Percentiles rank a stretch among this genome's conserved stretches.
These are phyloP conservation scores for Rhizopogon vesiculosus DNA, from an alignment of 768 basidiomycete genomes.

Conservation along the genomic window DNA sequence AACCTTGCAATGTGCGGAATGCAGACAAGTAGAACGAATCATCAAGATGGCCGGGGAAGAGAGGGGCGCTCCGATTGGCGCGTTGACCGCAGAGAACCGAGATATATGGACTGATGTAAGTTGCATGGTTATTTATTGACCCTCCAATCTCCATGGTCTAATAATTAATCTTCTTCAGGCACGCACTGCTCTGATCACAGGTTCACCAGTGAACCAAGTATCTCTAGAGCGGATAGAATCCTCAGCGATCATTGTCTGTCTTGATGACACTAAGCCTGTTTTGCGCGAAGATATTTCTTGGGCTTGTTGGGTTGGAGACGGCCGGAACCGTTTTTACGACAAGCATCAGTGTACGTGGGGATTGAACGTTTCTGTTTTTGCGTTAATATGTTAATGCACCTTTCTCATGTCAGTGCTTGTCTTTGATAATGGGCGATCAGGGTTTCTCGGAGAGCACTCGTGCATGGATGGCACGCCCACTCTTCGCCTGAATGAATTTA, in stretches of 20 bases:
- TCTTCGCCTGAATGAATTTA: slow-evolving; percentile 91
- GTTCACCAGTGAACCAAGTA: slow-evolving; percentile 59
- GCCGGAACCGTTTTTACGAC: slow-evolving; percentile 90
- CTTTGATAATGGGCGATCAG: slow-evolving; percentile 91
- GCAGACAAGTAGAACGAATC: slow-evolving; percentile 64
- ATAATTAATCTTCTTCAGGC: slow-evolving; percentile 30
- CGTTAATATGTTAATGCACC: slow-evolving; percentile 1
- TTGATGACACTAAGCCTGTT: slow-evolving; percentile 80
- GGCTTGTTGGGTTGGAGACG: slow-evolving; percentile 86
- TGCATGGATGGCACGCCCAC: slow-evolving; percentile 96
- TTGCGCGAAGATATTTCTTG: slow-evolving; percentile 81
- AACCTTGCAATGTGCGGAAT: background rate
- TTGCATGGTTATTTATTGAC: slow-evolving; percentile 30
- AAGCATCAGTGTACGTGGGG: slow-evolving; percentile 81
- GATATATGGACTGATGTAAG: slow-evolving; percentile 85
- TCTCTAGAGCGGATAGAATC: slow-evolving; percentile 81
- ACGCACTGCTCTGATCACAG: slow-evolving; percentile 56
- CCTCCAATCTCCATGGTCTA: background rate
- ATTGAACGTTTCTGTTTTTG: background rate
- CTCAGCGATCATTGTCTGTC: slow-evolving; percentile 79
- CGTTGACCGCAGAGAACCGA: slow-evolving; percentile 83
- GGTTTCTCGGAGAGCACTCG: slow-evolving; percentile 86
- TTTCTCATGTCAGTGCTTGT: slow-evolving; percentile 64
- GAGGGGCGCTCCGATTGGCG: slow-evolving; percentile 58
- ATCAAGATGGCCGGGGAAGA: slow-evolving; percentile 55